These are phyloP conservation scores for Periconia sp. DNA, from an alignment of 2,329 filamentous ascomycete species.

Conservation along the genomic window DNA sequence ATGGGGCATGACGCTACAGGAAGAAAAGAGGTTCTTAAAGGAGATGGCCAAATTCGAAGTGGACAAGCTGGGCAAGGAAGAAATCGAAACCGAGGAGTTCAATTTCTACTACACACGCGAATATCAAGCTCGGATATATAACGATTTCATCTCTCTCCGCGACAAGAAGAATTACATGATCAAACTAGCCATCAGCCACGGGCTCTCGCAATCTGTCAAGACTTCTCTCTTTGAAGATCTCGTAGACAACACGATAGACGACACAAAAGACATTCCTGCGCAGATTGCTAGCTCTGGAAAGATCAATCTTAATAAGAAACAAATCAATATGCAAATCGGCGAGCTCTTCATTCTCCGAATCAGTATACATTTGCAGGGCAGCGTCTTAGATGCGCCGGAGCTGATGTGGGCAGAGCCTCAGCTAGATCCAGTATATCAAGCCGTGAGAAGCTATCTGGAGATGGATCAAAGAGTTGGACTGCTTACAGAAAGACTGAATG, in stretches of 20 bases:
- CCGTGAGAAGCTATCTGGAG: constrained; percentile 92
- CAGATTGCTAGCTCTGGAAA: constrained; percentile 93
- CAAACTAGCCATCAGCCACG: constrained; percentile 95
- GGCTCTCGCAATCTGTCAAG: constrained; percentile 94
- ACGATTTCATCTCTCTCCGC: constrained; percentile 94
- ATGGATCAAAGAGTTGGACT: constrained; percentile 95
- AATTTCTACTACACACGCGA: constrained; percentile 99
- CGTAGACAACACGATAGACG: constrained; percentile 90
- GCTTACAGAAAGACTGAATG: constrained; percentile 86
- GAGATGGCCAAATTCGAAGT: constrained; percentile 94
- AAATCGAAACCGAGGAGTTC: constrained; percentile 95
- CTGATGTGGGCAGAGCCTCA: constrained; percentile 99
- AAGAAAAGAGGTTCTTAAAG: constrained; percentile 90
- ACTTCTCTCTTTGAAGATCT: constrained; percentile 96
- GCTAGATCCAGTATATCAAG: constrained; percentile 94
- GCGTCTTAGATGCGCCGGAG: constrained; percentile 94
- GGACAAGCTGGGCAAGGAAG: constrained; percentile 85
- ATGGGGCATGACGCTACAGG: constrained; percentile 93
- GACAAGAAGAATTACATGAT: constrained; percentile 98
- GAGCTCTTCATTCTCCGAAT: constrained; percentile 97
- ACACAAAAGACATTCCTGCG: constrained; percentile 89
- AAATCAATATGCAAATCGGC: constrained; percentile 99
- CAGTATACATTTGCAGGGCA: constrained; percentile 97
- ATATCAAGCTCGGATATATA: constrained; percentile 98
- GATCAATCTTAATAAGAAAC: constrained; percentile 81